These are phyloP conservation scores for Lophium mytilinum DNA, from an alignment of 495 filamentous ascomycete species.

Conservation along the genomic window DNA sequence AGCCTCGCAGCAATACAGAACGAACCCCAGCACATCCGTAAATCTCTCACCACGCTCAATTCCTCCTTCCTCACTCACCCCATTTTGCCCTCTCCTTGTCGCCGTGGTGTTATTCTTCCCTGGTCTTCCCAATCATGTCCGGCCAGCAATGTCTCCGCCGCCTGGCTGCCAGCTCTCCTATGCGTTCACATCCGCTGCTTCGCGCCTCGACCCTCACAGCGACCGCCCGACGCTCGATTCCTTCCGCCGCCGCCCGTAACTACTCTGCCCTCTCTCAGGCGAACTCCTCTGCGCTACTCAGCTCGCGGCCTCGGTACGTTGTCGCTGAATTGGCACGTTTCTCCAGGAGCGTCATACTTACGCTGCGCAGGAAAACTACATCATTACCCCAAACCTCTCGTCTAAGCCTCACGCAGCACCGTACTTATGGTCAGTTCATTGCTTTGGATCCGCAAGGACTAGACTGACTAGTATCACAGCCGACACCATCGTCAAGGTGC, in stretches of 20 bases:
- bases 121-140: conserved; percentile 23
- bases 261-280: conserved; percentile 20
- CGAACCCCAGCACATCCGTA: too few relatives aligned
- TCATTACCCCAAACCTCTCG: neutral
- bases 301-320: neutral
- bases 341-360: neutral
- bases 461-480: conserved; percentile 35
- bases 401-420: conserved; percentile 11
- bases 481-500: conserved; percentile 83
- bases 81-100: neutral
- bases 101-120: too few relatives aligned
- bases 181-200: conserved; percentile 21
- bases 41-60: neutral
- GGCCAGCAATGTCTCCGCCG: conserved; percentile 35
- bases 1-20: too few relatives aligned
- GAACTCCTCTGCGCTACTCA: conserved; percentile 9
- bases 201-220: conserved; percentile 10
- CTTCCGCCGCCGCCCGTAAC: conserved; percentile 10
- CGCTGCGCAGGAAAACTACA: neutral
- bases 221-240: conserved; percentile 7
- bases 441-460: neutral
- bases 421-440: conserved; percentile 27
- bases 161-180: conserved; percentile 16
- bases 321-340: too few relatives aligned
- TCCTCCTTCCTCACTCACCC: neutral